Conservation (phyloP, 139 green algal species). For the Chlorella sp. region DNA sequence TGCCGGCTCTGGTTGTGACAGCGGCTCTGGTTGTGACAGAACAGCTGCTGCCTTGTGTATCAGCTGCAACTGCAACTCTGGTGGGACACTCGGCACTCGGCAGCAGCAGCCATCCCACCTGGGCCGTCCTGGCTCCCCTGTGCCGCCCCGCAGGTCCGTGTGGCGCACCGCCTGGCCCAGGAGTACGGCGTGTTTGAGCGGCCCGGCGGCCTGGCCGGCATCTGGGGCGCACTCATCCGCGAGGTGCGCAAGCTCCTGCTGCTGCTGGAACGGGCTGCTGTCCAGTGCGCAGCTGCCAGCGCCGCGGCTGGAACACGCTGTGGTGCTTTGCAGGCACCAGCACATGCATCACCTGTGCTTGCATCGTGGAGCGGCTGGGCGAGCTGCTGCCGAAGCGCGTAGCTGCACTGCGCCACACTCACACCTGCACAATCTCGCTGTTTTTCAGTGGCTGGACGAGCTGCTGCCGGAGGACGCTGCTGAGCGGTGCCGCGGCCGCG, state of each 20-base stretch:
- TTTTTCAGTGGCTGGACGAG: slow-evolving; percentile 67
- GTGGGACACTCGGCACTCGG: no score
- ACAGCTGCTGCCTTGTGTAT: no score
- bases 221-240: slow-evolving; percentile 77
- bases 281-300: neutral
- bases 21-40: no score
- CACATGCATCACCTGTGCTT: no score
- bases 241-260: slow-evolving; percentile 15
- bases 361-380: no score
- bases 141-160: slow-evolving; percentile 2
- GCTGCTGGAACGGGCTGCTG: neutral
- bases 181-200: slow-evolving; percentile 59
- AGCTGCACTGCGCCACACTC: neutral
- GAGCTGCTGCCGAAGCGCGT: no score
- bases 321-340: no score
- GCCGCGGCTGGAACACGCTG: neutral
- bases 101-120: no score
- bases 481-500: slow-evolving; percentile 46
- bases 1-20: no score
- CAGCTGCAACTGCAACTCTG: no score
- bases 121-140: no score
- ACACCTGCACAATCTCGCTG: neutral
- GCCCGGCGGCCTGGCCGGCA: slow-evolving; percentile 63
- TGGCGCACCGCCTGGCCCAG: slow-evolving; percentile 46
- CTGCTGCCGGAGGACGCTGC: slow-evolving; percentile 76